Evolutionary conservation across 225 moss, liverwort and hornwort genomes (phyloP), one percentile per base, ranked within the genome.

Genomic region (Rhytidiadelphus loreus): DNA sequence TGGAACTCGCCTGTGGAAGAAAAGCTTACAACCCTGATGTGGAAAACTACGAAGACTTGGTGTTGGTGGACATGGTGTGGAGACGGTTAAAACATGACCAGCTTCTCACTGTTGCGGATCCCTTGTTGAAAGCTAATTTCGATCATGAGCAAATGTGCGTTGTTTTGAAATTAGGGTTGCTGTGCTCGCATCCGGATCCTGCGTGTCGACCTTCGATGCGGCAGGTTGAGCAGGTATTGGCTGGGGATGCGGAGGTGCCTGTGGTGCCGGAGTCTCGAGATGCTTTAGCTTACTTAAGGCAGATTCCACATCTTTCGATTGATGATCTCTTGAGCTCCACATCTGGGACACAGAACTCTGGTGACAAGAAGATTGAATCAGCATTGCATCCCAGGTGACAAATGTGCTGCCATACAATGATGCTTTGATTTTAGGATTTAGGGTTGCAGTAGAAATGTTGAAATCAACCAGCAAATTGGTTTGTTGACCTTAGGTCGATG

Each of bases 151-250:
- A 52, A 13, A 52, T 52, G 52, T 5, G 52, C 16, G 52, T 52
- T 52, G 52, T 52, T 52, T 52, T 52, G 52, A 52, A 52, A 52
- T 52, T 52, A 52, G 52, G 52, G 52, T 16, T 52, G 52, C 52
- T 52, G 52, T 52, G 52, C 52, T 52, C 52, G 52, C 52, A 52
- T 52, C 52, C 52, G 52, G 52, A 52, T 52, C 52, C 52, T 52
- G 58, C 64, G 0, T 52, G 70, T 53, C 92, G 95, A 24, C 95
- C 95, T 32, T 84, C 95, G 33, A 93, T 95, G 95, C 89, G 89
- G 4, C 92, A 95, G 60, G 94, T 95, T 16, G 90, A 77, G 39
- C 89, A 91, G 63, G 86, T 92, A 14, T 60, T 94, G 59, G 84
- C 81, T 21, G 92, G 93, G 17, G 89, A 91, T 35, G 89, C 86